These are phyloP conservation scores for Testicularia cyperi DNA, from an alignment of 1,284 basidiomycete genomes.

Conservation along the genomic window DNA sequence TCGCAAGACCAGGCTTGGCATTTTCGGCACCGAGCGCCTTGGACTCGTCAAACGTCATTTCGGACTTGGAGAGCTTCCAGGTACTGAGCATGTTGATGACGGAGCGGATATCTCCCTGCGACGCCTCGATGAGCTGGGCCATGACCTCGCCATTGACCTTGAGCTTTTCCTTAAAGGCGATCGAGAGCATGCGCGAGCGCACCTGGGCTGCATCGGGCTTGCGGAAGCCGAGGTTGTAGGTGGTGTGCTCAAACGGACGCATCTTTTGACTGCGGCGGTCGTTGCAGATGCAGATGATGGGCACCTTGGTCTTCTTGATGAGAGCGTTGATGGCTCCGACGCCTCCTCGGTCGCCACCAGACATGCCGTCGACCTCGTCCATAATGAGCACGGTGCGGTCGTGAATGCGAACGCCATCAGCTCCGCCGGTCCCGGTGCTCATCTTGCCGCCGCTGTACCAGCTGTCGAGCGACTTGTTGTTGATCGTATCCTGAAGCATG, in stretches of 20 bases:
- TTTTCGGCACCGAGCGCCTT: constrained; percentile 79
- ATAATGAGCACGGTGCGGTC: constrained; percentile 87
- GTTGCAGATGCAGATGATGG: constrained; percentile 97
- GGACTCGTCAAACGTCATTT: constrained; percentile 68
- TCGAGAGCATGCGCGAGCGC: constrained; percentile 70
- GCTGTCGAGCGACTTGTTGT: constrained; percentile 77
- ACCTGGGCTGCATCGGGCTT: constrained; percentile 47
- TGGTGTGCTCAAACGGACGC: constrained; percentile 77
- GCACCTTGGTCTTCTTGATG: constrained; percentile 94
- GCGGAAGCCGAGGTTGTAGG: constrained; percentile 69
- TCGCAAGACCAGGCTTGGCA: constrained; percentile 72
- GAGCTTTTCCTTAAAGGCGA: constrained; percentile 70
- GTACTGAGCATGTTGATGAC: constrained; percentile 98
- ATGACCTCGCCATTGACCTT: constrained; percentile 85
- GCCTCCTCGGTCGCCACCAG: constrained; percentile 91
- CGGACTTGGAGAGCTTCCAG: constrained; percentile 67
- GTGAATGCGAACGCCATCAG: constrained; percentile 65
- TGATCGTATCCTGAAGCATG: constrained; percentile 53
- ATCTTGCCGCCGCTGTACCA: constrained; percentile 67
- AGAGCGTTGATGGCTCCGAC: constrained; percentile 87
- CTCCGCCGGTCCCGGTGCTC: background rate
- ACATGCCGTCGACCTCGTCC: constrained; percentile 99
- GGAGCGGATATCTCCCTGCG: constrained; percentile 92
- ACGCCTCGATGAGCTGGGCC: constrained; percentile 83
- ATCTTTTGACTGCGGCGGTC: constrained; percentile 83